Percentiles rank a stretch among this genome's conserved stretches.
phyloP scores from a whole-genome alignment of 2,329 filamentous ascomycete species.

The Diaporthe velutina region DNA sequence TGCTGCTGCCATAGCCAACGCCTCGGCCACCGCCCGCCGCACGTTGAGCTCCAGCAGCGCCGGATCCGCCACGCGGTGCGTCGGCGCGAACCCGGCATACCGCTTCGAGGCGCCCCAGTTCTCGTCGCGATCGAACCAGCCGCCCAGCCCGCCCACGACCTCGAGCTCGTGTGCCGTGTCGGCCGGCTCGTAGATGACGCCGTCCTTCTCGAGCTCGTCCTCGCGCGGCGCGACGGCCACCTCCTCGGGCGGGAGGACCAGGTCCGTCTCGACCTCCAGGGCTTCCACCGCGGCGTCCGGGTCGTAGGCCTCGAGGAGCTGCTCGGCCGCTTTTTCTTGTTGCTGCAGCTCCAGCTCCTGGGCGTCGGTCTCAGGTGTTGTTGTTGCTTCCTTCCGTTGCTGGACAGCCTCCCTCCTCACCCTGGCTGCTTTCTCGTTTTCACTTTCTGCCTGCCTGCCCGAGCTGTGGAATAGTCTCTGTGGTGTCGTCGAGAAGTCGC shows the following conservation, averaged over 20 bases:
- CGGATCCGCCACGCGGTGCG: constrained; percentile 56
- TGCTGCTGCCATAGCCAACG: constrained; percentile 54
- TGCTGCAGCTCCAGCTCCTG: background rate
- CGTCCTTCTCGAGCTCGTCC: constrained; percentile 22
- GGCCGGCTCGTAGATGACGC: constrained; percentile 47
- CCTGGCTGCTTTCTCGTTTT: background rate
- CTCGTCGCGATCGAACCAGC: constrained; percentile 68
- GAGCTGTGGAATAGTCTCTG: constrained; percentile 9
- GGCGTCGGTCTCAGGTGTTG: background rate
- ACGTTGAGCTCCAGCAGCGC: constrained; percentile 62
- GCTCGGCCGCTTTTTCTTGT: constrained; percentile 10
- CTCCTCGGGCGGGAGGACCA: constrained; percentile 44
- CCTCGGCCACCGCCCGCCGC: constrained; percentile 66
- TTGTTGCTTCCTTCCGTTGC: background rate
- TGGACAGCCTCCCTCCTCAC: background rate
- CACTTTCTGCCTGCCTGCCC: constrained; percentile 1
- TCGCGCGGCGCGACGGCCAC: constrained; percentile 26
- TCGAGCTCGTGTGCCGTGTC: constrained; percentile 58
- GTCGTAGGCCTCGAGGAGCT: constrained; percentile 31
- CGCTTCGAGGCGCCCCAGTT: constrained; percentile 63
- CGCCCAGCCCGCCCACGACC: constrained; percentile 59
- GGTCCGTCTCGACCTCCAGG: constrained; percentile 38
- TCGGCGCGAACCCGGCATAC: constrained; percentile 59
- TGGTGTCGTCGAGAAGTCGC: constrained; percentile 39
- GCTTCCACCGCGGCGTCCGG: background rate